Base-by-base conservation (phyloP, 2,329 filamentous ascomycete genomes). In the Scortechinia acanthostroma region DNA sequence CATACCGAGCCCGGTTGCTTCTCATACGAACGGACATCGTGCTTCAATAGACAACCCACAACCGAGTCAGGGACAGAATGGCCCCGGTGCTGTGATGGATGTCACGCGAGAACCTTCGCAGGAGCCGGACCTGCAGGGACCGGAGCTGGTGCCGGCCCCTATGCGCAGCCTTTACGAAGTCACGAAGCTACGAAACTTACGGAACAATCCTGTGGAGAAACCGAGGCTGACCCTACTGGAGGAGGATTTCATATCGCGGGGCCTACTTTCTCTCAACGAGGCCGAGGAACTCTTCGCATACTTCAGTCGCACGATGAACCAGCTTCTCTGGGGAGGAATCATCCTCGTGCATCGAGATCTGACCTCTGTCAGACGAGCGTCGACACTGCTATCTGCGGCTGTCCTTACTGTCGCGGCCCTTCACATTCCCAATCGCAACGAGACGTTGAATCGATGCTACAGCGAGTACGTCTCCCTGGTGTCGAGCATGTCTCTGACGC, bases 391-490 rank as follows among this genome's bases (percentile, higher is more conserved):
- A 10, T 72, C 76, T 0, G 74, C 70, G 0, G 72, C 73, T 0
- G 74, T 77, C 19, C 64, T 78, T 4, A 76, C 76, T 0, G 76
- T 82, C 1, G 71, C 75, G 2, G 75, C 77, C 0, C 63, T 80
- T 2, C 77, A 81, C 50, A 74, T 79, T 20, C 69, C 73, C 1
- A 65, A 68, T 20, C 69, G 70, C 4, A 72, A 74, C 13, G 63
- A 65, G 14, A 66, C 74, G 2, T 71, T 80, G 22, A 69, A 70
- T 3, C 57, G 66, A 1, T 80, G 76, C 54, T 76, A 70, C 48
- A 63, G 65, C 6, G 76, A 80, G 49, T 73, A 79, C 43, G 69
- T 75, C 0, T 64, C 71, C 0, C 61, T 80, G 3, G 72, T 79
- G 42, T 71, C 75, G 13, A 66, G 59, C 4, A 68, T 70, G 50